Conservation (phyloP, 164 flowering plant genomes). For the Magnolia officinalis region DNA sequence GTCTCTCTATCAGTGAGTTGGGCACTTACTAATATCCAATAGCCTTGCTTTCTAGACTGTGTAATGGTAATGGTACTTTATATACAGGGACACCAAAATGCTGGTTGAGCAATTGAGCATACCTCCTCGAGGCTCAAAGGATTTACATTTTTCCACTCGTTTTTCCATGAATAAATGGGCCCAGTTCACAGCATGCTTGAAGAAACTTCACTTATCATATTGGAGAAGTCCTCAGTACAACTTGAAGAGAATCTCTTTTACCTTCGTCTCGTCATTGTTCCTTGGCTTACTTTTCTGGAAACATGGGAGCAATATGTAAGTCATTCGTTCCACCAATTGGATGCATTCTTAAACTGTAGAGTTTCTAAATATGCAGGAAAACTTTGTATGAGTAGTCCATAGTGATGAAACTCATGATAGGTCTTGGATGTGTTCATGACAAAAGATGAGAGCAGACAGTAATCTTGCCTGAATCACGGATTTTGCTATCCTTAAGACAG, state of each 20-base stretch:
- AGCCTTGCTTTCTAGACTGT: background rate
- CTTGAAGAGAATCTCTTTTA: slow-evolving; percentile 27
- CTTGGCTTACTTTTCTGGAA: slow-evolving; percentile 50
- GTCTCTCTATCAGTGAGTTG: slow-evolving; percentile 9
- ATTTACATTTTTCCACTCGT: slow-evolving; percentile 38
- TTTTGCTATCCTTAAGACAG: no score
- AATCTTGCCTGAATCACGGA: no score
- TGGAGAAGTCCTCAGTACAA: slow-evolving; percentile 65
- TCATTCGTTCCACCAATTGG: background rate
- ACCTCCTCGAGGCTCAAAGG: slow-evolving; percentile 39
- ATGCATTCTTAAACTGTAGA: background rate
- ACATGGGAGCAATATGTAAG: slow-evolving; percentile 50
- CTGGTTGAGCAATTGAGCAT: slow-evolving; percentile 31
- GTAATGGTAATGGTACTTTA: background rate
- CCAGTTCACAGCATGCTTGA: slow-evolving; percentile 62
- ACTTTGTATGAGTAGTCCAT: background rate
- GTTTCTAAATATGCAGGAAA: background rate
- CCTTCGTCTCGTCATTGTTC: slow-evolving; percentile 28
- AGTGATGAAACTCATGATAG: background rate
- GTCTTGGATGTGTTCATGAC: background rate
- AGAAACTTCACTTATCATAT: slow-evolving; percentile 61
- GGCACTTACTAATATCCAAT: background rate
- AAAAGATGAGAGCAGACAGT: no score
- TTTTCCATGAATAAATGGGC: slow-evolving; percentile 46
- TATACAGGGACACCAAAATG: slow-evolving; percentile 36